Evolutionary conservation across 1,284 basidiomycete species (phyloP).

Genomic region (Mycosarcoma mackinlayi): DNA sequence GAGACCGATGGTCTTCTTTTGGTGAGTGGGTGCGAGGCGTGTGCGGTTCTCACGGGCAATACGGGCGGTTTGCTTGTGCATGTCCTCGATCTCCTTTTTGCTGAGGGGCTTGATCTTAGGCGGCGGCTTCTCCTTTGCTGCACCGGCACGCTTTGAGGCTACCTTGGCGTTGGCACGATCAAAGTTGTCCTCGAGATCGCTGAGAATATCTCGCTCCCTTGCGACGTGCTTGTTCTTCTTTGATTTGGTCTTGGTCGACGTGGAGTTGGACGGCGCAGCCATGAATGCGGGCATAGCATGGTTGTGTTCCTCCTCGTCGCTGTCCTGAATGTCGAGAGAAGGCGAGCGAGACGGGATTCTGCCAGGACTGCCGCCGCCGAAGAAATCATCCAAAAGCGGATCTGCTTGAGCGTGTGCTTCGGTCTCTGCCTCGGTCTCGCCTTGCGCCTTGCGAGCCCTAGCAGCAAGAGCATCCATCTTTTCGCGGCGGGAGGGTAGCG

Average conservation of each 20-base stretch:
- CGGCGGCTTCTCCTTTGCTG: slow-evolving; percentile 22
- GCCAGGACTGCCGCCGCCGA: slow-evolving; percentile 11
- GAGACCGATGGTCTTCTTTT: slow-evolving; percentile 51
- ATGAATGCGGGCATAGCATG: slow-evolving; percentile 42
- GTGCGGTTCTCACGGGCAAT: slow-evolving; percentile 56
- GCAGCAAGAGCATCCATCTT: slow-evolving; percentile 42
- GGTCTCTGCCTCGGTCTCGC: slow-evolving; percentile 2
- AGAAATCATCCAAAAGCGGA: slow-evolving; percentile 29
- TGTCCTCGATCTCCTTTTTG: slow-evolving; percentile 59
- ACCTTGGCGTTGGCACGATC: slow-evolving; percentile 23
- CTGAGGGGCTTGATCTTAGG: slow-evolving; percentile 50
- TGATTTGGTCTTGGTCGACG: slow-evolving; percentile 6
- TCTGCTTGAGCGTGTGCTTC: slow-evolving; percentile 10
- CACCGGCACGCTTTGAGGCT: slow-evolving; percentile 22
- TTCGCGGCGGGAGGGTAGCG: slow-evolving; percentile 18
- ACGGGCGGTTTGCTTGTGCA: slow-evolving; percentile 58
- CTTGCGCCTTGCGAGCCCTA: slow-evolving; percentile 18
- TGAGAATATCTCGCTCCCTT: slow-evolving; percentile 30
- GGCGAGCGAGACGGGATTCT: slow-evolving; percentile 28
- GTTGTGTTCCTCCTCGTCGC: slow-evolving; percentile 41
- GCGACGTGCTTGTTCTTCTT: slow-evolving; percentile 12
- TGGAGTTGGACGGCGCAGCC: slow-evolving; percentile 1
- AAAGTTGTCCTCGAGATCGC: slow-evolving; percentile 33
- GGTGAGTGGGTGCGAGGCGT: slow-evolving; percentile 27
- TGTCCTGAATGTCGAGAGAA: slow-evolving; percentile 37